Evolutionary conservation across 176 grass and related monocot genomes (phyloP).

Genomic region (Carex littledalei): DNA sequence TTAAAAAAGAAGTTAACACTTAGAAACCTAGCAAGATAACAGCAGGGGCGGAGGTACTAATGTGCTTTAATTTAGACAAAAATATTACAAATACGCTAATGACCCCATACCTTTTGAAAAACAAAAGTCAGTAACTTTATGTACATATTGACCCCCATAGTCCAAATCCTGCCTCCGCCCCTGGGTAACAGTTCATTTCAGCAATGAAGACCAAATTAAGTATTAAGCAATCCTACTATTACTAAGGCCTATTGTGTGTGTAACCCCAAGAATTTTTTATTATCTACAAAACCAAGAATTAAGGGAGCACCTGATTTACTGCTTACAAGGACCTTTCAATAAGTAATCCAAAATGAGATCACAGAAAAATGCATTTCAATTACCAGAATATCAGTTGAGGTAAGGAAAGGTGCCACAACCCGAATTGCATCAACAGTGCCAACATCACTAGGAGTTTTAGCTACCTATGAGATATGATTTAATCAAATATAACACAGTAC

Average conservation of each 20-base stretch:
- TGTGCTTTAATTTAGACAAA: neutral
- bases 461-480: conserved; percentile 42
- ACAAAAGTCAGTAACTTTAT: neutral
- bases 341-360: neutral
- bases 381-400: conserved; percentile 89
- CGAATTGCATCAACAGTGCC: conserved; percentile 84
- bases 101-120: neutral
- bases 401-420: conserved; percentile 57
- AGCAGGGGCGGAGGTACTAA: neutral
- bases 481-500: conserved; percentile 3
- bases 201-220: neutral
- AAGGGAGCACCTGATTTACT: neutral
- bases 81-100: neutral
- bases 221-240: neutral
- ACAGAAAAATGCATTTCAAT: conserved; percentile 11
- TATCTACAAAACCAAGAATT: neutral
- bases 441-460: conserved; percentile 65
- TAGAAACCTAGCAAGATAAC: neutral
- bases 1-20: conserved; percentile 33
- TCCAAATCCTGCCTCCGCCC: neutral
- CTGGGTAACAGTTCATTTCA: neutral
- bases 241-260: neutral
- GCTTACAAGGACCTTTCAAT: neutral
- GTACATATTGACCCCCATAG: conserved; percentile 4
- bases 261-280: neutral